Percentiles rank a stretch among this genome's conserved stretches.
These are phyloP conservation scores for Starmerella potacharoeniae DNA, from an alignment of 805 yeast species.

Conservation along the genomic window DNA sequence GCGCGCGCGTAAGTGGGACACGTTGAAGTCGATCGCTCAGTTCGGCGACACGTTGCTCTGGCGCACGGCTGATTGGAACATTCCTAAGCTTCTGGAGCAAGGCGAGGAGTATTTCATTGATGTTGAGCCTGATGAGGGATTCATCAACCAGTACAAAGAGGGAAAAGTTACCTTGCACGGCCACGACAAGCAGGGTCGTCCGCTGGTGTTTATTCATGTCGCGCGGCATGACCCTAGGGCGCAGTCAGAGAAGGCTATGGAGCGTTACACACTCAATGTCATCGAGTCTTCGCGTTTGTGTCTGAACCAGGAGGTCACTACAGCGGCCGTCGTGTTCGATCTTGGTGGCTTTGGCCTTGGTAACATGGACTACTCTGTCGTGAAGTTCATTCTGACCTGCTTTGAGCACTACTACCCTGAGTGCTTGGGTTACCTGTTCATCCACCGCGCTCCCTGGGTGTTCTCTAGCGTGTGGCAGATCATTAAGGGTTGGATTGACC, in stretches of 20 bases:
- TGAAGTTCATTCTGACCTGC: constrained; percentile 75
- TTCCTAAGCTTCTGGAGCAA: constrained; percentile 49
- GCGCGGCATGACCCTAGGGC: constrained; percentile 58
- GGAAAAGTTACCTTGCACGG: constrained; percentile 72
- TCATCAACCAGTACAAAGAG: constrained; percentile 41
- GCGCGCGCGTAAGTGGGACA: constrained; percentile 79
- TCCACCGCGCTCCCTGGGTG: constrained; percentile 95
- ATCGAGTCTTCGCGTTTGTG: constrained; percentile 77
- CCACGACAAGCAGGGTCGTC: constrained; percentile 58
- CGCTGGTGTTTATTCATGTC: constrained; percentile 73
- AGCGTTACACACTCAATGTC: constrained; percentile 58
- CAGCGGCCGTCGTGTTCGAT: constrained; percentile 77
- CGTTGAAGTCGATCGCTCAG: constrained; percentile 59
- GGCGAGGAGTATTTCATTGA: constrained; percentile 58
- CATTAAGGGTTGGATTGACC: constrained; percentile 89
- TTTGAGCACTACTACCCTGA: constrained; percentile 98
- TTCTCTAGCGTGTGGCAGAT: constrained; percentile 91
- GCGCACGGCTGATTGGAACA: constrained; percentile 52
- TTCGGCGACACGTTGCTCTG: constrained; percentile 61
- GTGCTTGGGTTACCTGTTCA: constrained; percentile 67
- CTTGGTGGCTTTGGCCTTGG: constrained; percentile 73
- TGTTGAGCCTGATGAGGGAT: constrained; percentile 36
- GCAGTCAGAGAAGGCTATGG: constrained; percentile 59
- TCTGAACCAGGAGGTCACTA: constrained; percentile 63
- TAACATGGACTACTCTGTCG: constrained; percentile 88